phyloP scores from a whole-genome alignment of 1,139 yeast genomes.

The Hyphopichia wangnamkhiaoensis region DNA sequence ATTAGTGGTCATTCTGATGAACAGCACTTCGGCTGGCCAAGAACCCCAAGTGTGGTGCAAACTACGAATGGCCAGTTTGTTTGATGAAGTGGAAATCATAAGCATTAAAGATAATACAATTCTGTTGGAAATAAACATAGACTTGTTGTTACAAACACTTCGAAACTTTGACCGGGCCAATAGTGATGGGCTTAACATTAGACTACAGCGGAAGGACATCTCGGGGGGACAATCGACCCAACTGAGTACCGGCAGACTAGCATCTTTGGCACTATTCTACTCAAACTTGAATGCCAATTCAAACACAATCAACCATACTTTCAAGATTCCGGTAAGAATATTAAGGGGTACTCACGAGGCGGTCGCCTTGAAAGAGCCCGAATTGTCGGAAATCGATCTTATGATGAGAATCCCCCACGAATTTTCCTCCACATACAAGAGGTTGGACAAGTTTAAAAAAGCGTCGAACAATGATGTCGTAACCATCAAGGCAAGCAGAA shows the following conservation, averaged over 20 bases:
- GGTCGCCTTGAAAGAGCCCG: slow-evolving; percentile 47
- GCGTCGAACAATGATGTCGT: slow-evolving; percentile 32
- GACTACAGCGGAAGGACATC: slow-evolving; percentile 51
- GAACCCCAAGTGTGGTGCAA: slow-evolving; percentile 70
- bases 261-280: slow-evolving; percentile 55
- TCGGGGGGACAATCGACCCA: slow-evolving; percentile 27
- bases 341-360: slow-evolving; percentile 48
- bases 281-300: slow-evolving; percentile 32
- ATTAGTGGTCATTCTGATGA: slow-evolving; percentile 51
- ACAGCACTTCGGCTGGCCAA: slow-evolving; percentile 34
- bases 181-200: slow-evolving; percentile 50
- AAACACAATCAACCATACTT: slow-evolving; percentile 53
- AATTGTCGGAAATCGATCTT: slow-evolving; percentile 45
- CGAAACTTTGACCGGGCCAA: slow-evolving; percentile 54
- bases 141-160: slow-evolving; percentile 54
- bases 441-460: slow-evolving; percentile 58
- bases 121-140: slow-evolving; percentile 57
- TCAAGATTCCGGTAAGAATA: slow-evolving; percentile 58
- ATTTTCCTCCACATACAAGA: slow-evolving; percentile 46
- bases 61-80: slow-evolving; percentile 41
- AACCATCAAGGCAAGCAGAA: slow-evolving; percentile 34
- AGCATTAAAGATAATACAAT: slow-evolving; percentile 50
- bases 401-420: slow-evolving; percentile 52
- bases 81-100: slow-evolving; percentile 50
- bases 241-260: slow-evolving; percentile 39